Evolutionary conservation across 1,139 yeast species (phyloP), one percentile per base, ranked within the genome.

Genomic region (Diutina neorugosa): DNA sequence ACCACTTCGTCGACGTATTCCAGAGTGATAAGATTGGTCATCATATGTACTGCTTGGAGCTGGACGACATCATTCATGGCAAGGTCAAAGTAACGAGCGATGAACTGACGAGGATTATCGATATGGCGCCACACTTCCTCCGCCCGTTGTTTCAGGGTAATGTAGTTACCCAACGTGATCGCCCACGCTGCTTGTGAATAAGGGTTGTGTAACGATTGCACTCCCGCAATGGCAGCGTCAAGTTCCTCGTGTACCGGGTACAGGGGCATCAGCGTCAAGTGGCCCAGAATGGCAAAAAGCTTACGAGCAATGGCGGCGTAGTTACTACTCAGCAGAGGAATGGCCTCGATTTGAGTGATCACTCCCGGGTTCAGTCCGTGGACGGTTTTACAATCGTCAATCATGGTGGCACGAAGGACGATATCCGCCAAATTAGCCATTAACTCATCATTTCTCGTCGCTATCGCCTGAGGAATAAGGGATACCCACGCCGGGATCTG

Each of bases 31-130:
- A 46, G 50, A 27, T 46, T 46, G n/a, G 50, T 46, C 50, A 46
- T 23, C 50, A 46, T 46, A 23, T 46, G 50, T 3, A 46, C 50
- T 4, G 50, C 50, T 16, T 46, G 50, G 18, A 46, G 50, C 21
- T 46, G 50, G 18, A 46, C 50, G 6, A 46, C 50, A 16, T 46
- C 50, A n/a, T 25, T 46, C 40, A 46, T 46, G 25, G 40, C 21
- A 11, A 46, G 27, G n/a, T n/a, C 18, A 46, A 46, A 46, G 40
- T n/a, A 46, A 12, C 50, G 16, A 9, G n/a, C 37, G 19, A 46
- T n/a, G 12, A 46, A 46, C 11, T 46, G n/a, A 12, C 14, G 21
- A n/a, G 37, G 37, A 23, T 44, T 44, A 23, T 43, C 20, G 19
- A 46, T 27, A 8, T 27, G 16, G n/a, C n/a, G 14, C 50, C 50